Evolutionary conservation across 2,329 filamentous ascomycete species (phyloP).

Genomic region (Furcasterigmium furcatum): DNA sequence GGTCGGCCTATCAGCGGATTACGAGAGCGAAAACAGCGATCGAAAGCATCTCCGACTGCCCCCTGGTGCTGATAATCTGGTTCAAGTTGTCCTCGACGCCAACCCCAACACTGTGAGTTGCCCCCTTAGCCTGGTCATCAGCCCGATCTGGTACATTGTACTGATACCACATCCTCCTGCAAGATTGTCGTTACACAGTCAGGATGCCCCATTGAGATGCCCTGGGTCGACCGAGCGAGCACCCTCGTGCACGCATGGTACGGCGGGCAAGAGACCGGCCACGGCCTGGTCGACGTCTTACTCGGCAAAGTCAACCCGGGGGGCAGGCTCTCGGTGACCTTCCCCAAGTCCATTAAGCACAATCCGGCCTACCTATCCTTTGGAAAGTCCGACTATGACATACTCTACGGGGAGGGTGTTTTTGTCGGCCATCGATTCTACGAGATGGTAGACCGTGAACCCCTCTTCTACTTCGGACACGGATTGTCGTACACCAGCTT

Average conservation of each 20-base stretch:
- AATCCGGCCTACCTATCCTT: constrained; percentile 78
- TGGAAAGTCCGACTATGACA: constrained; percentile 64
- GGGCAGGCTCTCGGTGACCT: constrained; percentile 71
- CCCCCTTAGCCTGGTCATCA: neutral
- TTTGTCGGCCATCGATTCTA: constrained; percentile 82
- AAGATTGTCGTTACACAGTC: constrained; percentile 71
- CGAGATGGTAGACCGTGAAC: constrained; percentile 62
- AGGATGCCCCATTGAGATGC: constrained; percentile 72
- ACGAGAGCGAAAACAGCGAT: constrained; percentile 73
- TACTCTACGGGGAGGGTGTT: constrained; percentile 76
- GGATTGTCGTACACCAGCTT: constrained; percentile 78
- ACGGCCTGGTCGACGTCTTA: constrained; percentile 74
- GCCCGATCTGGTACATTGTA: neutral
- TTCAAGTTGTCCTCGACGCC: constrained; percentile 59
- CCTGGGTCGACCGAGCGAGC: constrained; percentile 55
- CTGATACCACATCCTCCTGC: too few species aligned
- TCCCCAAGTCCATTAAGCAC: constrained; percentile 66
- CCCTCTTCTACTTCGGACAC: constrained; percentile 75
- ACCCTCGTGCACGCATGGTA: constrained; percentile 79
- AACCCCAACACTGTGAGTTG: constrained; percentile 60
- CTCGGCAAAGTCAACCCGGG: constrained; percentile 73
- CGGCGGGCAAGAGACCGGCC: constrained; percentile 81
- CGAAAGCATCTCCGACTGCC: constrained; percentile 64
- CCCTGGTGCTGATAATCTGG: constrained; percentile 61
- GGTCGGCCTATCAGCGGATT: constrained; percentile 62